phyloP scores from a whole-genome alignment of 2,329 filamentous ascomycete species.

The Tolypocladium sp. region DNA sequence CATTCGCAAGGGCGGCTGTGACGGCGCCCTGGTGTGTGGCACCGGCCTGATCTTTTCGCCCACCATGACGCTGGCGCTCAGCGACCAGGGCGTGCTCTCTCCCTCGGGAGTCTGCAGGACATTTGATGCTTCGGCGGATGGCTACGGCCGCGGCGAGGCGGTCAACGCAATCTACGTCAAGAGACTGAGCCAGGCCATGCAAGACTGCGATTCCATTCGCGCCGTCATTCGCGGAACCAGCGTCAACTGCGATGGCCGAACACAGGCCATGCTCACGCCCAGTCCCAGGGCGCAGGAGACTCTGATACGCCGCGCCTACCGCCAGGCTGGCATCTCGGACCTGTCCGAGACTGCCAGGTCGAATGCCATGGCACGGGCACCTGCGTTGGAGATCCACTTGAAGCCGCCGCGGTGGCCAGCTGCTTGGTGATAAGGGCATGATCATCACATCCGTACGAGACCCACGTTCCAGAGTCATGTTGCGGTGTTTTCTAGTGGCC shows the following conservation, averaged over 20 bases:
- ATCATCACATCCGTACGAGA: conserved; percentile 12
- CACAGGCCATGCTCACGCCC: conserved; percentile 30
- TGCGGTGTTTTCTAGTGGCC: background rate
- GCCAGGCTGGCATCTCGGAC: conserved; percentile 7
- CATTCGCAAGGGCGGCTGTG: conserved; percentile 12
- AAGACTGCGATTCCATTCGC: conserved; percentile 22
- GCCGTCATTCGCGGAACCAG: conserved; percentile 17
- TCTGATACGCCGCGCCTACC: conserved; percentile 20
- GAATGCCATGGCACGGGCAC: conserved; percentile 25
- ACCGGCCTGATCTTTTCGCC: conserved; percentile 11
- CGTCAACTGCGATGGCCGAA: conserved; percentile 27
- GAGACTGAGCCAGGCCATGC: conserved; percentile 27
- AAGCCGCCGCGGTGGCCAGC: conserved; percentile 21
- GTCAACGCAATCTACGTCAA: conserved; percentile 27
- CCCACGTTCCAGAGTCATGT: background rate
- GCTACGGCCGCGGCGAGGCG: conserved; percentile 35
- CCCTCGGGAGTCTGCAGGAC: conserved; percentile 16
- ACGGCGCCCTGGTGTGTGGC: conserved; percentile 15
- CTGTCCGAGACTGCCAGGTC: conserved; percentile 8
- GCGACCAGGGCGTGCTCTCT: conserved; percentile 4
- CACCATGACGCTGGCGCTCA: conserved; percentile 5
- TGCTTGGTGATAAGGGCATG: conserved; percentile 14
- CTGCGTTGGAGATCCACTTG: conserved; percentile 26
- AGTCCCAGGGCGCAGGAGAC: conserved; percentile 16
- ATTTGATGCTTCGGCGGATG: conserved; percentile 21